These are phyloP conservation scores for Ammopiptanthus mongolicus DNA, from an alignment of 306 rosid species.

Conservation along the genomic window DNA sequence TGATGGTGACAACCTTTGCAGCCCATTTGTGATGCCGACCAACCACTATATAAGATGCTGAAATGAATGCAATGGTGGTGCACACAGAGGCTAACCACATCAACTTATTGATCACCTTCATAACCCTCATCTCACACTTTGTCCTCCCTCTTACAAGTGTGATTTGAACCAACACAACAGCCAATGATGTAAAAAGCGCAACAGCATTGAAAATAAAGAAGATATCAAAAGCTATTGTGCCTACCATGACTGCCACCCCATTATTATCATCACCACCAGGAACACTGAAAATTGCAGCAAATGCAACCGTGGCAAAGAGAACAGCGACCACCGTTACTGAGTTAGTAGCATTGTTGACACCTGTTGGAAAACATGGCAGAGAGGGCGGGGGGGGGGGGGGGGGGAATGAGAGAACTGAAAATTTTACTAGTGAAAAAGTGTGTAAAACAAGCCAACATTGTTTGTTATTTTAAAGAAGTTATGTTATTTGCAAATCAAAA, in stretches of 20 bases:
- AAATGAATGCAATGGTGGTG: slow-evolving; percentile 57
- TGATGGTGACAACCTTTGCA: slow-evolving; percentile 37
- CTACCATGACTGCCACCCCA: slow-evolving; percentile 41
- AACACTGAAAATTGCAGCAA: slow-evolving; percentile 60
- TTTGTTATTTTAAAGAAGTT: too few relatives aligned
- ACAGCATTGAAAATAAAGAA: slow-evolving; percentile 55
- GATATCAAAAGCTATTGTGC: slow-evolving; percentile 37
- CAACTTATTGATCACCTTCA: slow-evolving; percentile 54
- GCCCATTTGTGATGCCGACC: slow-evolving; percentile 48
- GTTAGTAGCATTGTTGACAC: slow-evolving; percentile 59
- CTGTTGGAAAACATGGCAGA: background rate
- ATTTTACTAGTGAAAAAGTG: background rate
- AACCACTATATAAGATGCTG: slow-evolving; percentile 50
- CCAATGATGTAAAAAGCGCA: slow-evolving; percentile 61
- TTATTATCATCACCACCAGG: slow-evolving; percentile 53
- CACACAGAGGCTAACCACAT: slow-evolving; percentile 65
- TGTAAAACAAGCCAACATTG: background rate
- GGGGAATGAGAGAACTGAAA: background rate
- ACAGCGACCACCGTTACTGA: slow-evolving; percentile 69
- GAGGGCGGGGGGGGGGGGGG: too few relatives aligned
- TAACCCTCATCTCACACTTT: slow-evolving; percentile 51
- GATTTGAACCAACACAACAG: slow-evolving; percentile 70
- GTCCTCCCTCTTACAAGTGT: slow-evolving; percentile 64
- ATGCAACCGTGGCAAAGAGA: slow-evolving; percentile 71
- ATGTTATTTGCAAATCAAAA: too few relatives aligned